Percentiles rank a stretch among this genome's conserved stretches.
Conservation (phyloP, 257 asterid species). For the Capsicum chinense region DNA sequence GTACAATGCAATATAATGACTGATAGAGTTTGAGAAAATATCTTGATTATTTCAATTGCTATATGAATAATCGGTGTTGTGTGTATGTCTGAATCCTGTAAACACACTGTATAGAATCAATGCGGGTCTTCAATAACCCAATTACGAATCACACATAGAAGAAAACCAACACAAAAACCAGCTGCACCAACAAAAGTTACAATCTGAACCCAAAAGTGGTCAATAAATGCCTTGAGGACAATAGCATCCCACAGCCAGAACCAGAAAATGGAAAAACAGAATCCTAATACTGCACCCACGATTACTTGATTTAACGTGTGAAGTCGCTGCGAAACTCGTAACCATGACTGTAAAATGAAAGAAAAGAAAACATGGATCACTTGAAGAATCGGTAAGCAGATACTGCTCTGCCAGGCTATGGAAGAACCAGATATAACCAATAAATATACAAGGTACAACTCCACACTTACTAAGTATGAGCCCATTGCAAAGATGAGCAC, state of each 20-base stretch:
- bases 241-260: constrained; percentile 63
- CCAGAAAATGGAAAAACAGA: constrained; percentile 59
- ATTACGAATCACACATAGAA: constrained; percentile 36
- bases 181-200: constrained; percentile 35
- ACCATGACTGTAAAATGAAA: constrained; percentile 71
- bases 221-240: constrained; percentile 47
- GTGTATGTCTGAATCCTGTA: background rate
- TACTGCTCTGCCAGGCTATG: background rate
- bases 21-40: background rate
- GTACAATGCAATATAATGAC: constrained; percentile 2
- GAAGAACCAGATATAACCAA: background rate
- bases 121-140: constrained; percentile 49
- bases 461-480: constrained; percentile 70
- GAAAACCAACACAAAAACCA: constrained; percentile 41
- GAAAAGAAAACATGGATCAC: background rate
- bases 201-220: no score
- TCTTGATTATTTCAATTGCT: background rate
- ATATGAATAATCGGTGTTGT: background rate
- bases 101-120: background rate
- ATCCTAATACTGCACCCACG: constrained; percentile 70
- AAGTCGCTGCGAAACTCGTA: constrained; percentile 67
- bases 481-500: constrained; percentile 52
- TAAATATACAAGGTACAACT: background rate
- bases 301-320: constrained; percentile 73
- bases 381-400: background rate